Evolutionary conservation across 805 yeast species (phyloP).

Genomic region (Cyberlindnera euphorbiiphila): DNA sequence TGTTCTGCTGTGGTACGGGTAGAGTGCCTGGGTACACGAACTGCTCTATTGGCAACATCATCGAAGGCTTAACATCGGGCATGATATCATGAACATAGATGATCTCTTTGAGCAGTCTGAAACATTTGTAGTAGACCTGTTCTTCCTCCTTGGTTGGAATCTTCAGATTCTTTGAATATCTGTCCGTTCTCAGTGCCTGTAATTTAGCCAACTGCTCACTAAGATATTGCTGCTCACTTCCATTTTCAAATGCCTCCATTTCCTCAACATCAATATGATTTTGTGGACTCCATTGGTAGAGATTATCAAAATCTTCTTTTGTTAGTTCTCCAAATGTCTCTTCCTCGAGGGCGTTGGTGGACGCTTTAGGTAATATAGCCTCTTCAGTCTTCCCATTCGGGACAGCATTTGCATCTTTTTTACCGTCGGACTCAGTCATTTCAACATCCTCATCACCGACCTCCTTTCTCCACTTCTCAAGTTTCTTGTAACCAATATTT

Average conservation of each 20-base stretch:
- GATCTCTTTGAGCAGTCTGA: slow-evolving; percentile 44
- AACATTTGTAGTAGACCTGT: slow-evolving; percentile 38
- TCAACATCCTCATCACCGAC: slow-evolving; percentile 15
- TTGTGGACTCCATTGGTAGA: slow-evolving; percentile 48
- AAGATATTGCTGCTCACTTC: slow-evolving; percentile 40
- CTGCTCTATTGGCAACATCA: slow-evolving; percentile 62
- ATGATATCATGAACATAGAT: slow-evolving; percentile 34
- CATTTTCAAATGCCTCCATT: slow-evolving; percentile 41
- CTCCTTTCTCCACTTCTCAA: slow-evolving; percentile 22
- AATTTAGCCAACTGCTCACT: slow-evolving; percentile 44
- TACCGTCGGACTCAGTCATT: slow-evolving; percentile 13
- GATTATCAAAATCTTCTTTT: slow-evolving; percentile 25
- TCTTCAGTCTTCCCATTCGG: background rate
- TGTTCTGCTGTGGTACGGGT: slow-evolving; percentile 50
- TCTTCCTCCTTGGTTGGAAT: slow-evolving; percentile 42
- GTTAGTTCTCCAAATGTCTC: slow-evolving; percentile 10
- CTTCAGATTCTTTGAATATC: slow-evolving; percentile 33
- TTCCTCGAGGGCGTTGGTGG: no score
- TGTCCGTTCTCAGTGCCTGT: slow-evolving; percentile 44
- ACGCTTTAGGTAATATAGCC: background rate
- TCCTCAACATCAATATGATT: slow-evolving; percentile 49
- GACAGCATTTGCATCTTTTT: slow-evolving; percentile 5
- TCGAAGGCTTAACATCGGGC: slow-evolving; percentile 30
- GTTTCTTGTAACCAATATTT: slow-evolving; percentile 44
- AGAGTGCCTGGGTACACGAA: slow-evolving; percentile 74